Base-by-base conservation (phyloP, 148 eudicot genomes). In the Amaranthus cruentus region DNA sequence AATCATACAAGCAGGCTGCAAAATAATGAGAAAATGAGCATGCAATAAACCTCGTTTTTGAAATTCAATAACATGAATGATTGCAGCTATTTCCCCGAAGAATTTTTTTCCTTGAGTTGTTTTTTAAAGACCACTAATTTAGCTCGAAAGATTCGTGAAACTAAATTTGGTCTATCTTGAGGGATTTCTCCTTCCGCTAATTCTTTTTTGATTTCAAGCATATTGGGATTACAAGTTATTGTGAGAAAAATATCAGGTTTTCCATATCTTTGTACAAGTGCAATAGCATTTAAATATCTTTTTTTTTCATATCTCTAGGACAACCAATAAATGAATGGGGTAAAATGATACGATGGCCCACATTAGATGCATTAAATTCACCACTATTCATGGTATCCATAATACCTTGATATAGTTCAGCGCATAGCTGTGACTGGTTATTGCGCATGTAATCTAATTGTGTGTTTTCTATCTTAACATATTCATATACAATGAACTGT, bases 201-300 rank as follows among this genome's bases (percentile, higher is more conserved):
- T 7, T 69, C 18, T 12, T 43, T 14, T 42, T 68, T 62, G 4
- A 58, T 76, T 6, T 69, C 62, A 0, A 28, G 55, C 69, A 52
- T 69, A 0, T 59, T 72, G 0, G 74, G 70, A 28, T 69, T 73
- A 7, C 74, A 73, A 6, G 70, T 73, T 64, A 73, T 68, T 0
- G 73, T 78, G 2, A 73, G 1, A 4, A 78, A 73, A 0, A 78
- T 0, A 48, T 73, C 74, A 0, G 63, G 70, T 6, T 78, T 73
- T 4, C 64, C 75, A 55, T 6, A 73, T 1, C n/a, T 3, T 28
- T 73, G 55, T 0, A 68, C 74, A 7, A 78, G 7, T 9, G 69
- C 4, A 14, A 78, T 52, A 0, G 71, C 71, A 55, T 77, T 65
- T 0, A 58, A 7, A 15, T 71, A 77, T 0, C 76, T 6, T 0